These are phyloP conservation scores for Coemansia sp. DNA, from an alignment of 192 early-diverging fungal genomes.

Conservation along the genomic window DNA sequence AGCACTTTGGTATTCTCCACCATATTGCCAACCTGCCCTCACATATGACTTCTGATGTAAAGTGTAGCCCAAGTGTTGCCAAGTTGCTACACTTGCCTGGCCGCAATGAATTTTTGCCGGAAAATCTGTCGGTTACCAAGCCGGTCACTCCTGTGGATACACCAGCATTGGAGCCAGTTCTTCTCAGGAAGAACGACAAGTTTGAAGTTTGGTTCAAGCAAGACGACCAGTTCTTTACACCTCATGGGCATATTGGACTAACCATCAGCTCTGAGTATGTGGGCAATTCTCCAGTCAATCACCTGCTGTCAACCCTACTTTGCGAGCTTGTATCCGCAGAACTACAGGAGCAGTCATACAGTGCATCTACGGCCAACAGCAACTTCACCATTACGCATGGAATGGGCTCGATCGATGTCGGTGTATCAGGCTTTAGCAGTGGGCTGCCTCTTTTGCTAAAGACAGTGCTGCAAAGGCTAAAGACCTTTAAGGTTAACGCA, in stretches of 20 bases:
- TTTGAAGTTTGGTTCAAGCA: constrained; percentile 88
- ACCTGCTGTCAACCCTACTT: neutral
- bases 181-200: constrained; percentile 17
- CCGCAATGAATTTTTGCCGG: constrained; percentile 21
- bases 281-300: neutral
- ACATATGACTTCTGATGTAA: neutral
- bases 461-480: constrained; percentile 67
- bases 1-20: too few relatives aligned
- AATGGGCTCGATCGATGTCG: constrained; percentile 65
- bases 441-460: constrained; percentile 72
- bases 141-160: neutral
- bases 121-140: constrained; percentile 26
- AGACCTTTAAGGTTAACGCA: constrained; percentile 60
- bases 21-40: too few relatives aligned
- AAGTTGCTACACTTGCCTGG: constrained; percentile 10
- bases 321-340: constrained; percentile 2
- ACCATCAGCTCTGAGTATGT: constrained; percentile 33
- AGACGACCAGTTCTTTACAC: constrained; percentile 87
- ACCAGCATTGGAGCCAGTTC: constrained; percentile 14
- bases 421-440: constrained; percentile 80
- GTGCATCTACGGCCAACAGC: constrained; percentile 76
- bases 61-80: neutral
- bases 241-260: constrained; percentile 76
- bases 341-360: constrained; percentile 79
- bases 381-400: constrained; percentile 64